Evolutionary conservation across 305 asterid species (phyloP), one percentile per base, ranked within the genome.

Genomic region (Striga hermonthica): DNA sequence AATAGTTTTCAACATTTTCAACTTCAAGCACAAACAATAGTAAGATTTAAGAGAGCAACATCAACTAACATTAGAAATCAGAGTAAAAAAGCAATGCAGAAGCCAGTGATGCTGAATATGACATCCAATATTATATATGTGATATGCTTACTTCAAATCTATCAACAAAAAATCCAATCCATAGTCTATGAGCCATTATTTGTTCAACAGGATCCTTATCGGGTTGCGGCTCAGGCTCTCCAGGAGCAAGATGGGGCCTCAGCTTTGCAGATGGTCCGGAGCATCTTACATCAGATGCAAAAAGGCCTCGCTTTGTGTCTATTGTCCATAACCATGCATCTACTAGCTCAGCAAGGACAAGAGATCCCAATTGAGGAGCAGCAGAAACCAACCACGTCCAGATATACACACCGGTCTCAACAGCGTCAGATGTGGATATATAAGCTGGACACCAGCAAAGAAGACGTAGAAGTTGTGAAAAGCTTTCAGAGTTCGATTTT

Each of bases 371-470:
- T 75, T 85, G 89, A 78, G 99, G 99, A 71, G 99, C 96, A 73
- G 99, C 97, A 67, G 99, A 89, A 76, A 94, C 99, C 67, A 94
- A 75, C 99, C 99, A 94, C 48, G 98, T 94, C 99, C 99, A 94
- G 75, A 88, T 79, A 77, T 85, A 94, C 64, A 94, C 96, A 9
- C 99, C 99, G 69, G 97, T 94, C 72, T 94, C 98, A 81, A 94
- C 94, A 14, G 99, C 98, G 71, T 94, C 97, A 71, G 86, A 83
- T 44, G 98, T 91, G 69, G 93, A 78, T 76, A 94, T 85, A 84
- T 94, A 94, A 75, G 98, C 99, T 60, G 99, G 99, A 81, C 98
- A 94, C 99, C 99, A 94, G 90, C 99, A 94, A 76, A 94, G 96
- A 76, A 94, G 98, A 68, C 99, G 96, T 43, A 94, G 83, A 79